A percentile compares a stretch with the other conserved stretches of the same genome.
Conservation (phyloP, 352 stramenopile species). For the Vaucheria bursata region DNA sequence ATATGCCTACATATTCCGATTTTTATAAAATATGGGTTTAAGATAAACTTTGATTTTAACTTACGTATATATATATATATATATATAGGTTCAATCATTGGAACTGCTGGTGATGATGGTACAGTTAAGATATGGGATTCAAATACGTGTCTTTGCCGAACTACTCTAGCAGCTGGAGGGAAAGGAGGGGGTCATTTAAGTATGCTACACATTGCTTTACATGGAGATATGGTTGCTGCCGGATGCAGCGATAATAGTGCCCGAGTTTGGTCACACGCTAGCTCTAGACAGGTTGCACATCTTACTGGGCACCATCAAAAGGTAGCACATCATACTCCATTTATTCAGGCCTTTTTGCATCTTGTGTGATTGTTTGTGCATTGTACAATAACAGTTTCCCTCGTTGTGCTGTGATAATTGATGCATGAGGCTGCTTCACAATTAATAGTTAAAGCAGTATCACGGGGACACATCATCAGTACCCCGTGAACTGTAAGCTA, state of each 20-base stretch:
- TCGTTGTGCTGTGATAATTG: neutral
- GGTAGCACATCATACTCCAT: slow-evolving; percentile 7
- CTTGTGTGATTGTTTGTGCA: neutral
- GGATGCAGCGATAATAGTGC: slow-evolving; percentile 28
- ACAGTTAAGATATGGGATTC: slow-evolving; percentile 44
- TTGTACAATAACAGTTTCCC: slow-evolving; percentile 3
- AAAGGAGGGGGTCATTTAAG: neutral
- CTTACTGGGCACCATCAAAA: slow-evolving; percentile 44
- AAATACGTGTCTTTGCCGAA: slow-evolving; percentile 11
- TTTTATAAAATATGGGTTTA: no score
- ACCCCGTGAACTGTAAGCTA: no score
- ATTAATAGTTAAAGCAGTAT: neutral
- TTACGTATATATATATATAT: no score
- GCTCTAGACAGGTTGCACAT: slow-evolving; percentile 22
- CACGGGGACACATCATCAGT: no score
- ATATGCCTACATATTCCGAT: no score
- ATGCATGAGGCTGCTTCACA: neutral
- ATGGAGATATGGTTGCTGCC: slow-evolving; percentile 28
- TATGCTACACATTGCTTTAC: slow-evolving; percentile 28
- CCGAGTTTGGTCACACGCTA: slow-evolving; percentile 24
- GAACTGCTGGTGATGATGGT: slow-evolving; percentile 22
- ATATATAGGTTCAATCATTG: no score
- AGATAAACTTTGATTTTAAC: no score
- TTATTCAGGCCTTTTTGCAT: neutral
- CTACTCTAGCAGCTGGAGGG: slow-evolving; percentile 22